A percentile compares a stretch with the other conserved stretches of the same genome.
Conservation (phyloP, 2,329 filamentous ascomycete species). For the Colletotrichum endophyticum region DNA sequence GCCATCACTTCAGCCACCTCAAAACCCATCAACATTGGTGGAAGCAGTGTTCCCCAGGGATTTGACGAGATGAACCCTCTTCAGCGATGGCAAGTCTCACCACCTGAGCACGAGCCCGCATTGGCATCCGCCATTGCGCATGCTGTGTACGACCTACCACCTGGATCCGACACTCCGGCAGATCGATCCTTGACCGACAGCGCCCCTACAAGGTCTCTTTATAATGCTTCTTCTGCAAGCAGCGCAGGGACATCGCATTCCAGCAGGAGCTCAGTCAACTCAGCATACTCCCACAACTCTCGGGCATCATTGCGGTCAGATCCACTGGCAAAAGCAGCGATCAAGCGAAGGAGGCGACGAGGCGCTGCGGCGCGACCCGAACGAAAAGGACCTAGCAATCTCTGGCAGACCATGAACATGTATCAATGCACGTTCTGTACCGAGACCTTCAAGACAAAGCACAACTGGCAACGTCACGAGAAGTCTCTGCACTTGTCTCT, state of each 20-base stretch:
- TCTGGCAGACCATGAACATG: background rate
- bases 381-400: background rate
- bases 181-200: slow-evolving; percentile 4
- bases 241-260: slow-evolving; percentile 22
- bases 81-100: slow-evolving; percentile 22
- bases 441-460: slow-evolving; percentile 48
- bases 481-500: slow-evolving; percentile 47
- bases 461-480: slow-evolving; percentile 57
- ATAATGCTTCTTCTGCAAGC: slow-evolving; percentile 23
- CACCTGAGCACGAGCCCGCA: slow-evolving; percentile 27
- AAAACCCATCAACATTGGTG: background rate
- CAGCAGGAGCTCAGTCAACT: slow-evolving; percentile 14
- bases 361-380: background rate
- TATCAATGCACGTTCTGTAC: slow-evolving; percentile 53
- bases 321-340: background rate
- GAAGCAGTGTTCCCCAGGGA: background rate
- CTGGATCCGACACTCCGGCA: background rate
- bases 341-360: background rate
- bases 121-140: slow-evolving; percentile 25
- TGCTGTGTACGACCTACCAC: slow-evolving; percentile 3
- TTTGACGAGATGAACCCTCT: slow-evolving; percentile 15
- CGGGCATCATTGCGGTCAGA: background rate
- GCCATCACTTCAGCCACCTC: background rate
- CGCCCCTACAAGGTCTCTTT: background rate
- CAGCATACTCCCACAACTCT: slow-evolving; percentile 15